Base-by-base conservation (phyloP, 305 asterid species). In the Plantago lanceolata region DNA sequence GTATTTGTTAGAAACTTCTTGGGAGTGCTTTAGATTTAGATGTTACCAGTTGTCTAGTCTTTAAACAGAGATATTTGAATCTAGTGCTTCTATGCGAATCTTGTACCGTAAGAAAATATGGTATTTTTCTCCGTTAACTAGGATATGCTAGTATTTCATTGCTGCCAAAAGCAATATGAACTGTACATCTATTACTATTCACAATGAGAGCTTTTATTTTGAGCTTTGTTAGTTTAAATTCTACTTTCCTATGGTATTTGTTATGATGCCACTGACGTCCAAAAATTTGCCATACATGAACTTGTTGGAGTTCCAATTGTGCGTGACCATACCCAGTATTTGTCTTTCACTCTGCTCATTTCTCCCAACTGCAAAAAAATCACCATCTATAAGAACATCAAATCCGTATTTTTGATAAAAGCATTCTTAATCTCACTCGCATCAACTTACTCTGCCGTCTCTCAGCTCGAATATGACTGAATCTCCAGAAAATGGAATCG, bases 241-340 rank as follows among this genome's bases (percentile, higher is more conserved):
- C 17, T 40, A 15, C 17, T 57, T 8, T 15, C 17, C 56, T 64
- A 48, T 48, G 17, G 45, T 20, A 18, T n/a, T 45, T 59, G 24
- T 55, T 68, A 84, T 49, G 84, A 66, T 68, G 87, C 86, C 81
- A 67, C 65, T 24, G 90, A 65, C 44, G 86, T 72, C 93, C 94
- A 84, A 59, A 77, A 79, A 73, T 68, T 70, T 0, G 76, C 81
- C 75, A 73, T 19, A 53, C 95, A 88, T 61, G 68, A 78, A 76
- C 90, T 91, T 31, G 81, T 75, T n/a, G 97, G 97, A 59, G 97
- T 91, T 26, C 77, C 92, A 43, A 90, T 90, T 28, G 83, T 84
- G 8, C 86, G 91, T 20, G 88, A 68, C 97, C 97, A 90, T 62
- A 53, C 51, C 96, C 97, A 88, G 11, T 68, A 48, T 40, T 19